Conservation (phyloP, 1,284 basidiomycete genomes). For the Naganishia liquefaciens region DNA sequence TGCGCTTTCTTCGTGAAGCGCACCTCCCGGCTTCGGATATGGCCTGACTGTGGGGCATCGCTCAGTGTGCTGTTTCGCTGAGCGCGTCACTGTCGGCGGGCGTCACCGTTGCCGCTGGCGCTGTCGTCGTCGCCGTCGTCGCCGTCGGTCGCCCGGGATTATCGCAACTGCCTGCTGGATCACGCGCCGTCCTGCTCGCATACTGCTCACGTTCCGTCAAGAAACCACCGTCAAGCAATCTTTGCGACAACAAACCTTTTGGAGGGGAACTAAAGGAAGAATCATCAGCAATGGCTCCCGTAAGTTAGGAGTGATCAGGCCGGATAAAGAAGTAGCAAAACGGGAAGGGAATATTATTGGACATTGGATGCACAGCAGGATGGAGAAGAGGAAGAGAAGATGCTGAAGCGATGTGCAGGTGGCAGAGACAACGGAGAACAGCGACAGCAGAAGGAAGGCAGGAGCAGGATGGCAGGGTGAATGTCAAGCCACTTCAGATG, state of each 20-base stretch:
- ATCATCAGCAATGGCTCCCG: constrained; percentile 29
- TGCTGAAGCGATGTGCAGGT: not conserved
- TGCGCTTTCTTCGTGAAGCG: constrained; percentile 1
- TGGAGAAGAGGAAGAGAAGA: not conserved
- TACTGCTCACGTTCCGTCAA: constrained; percentile 19
- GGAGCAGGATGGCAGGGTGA: not conserved
- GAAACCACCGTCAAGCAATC: constrained; percentile 24
- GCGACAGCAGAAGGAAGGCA: not conserved
- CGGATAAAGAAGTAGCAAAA: not conserved
- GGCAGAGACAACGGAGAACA: not conserved
- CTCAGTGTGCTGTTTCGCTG: constrained; percentile 5
- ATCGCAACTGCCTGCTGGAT: constrained; percentile 2
- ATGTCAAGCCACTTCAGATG: not conserved
- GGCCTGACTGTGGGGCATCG: not conserved
- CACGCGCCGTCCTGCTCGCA: no score
- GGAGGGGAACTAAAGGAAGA: constrained; percentile 27
- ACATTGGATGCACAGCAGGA: not conserved
- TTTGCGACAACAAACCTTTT: constrained; percentile 28
- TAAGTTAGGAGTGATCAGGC: constrained; percentile 4
- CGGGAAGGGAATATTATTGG: not conserved
- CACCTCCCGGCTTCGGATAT: not conserved
- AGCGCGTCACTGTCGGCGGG: constrained; percentile 11
- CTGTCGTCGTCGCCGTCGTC: constrained; percentile 8
- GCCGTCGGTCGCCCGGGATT: not conserved
- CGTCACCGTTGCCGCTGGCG: constrained; percentile 9